Percentiles rank a stretch among this genome's conserved stretches.
Evolutionary conservation across 106 monocot species (phyloP).

Genomic region (Cymbidium sinense): DNA sequence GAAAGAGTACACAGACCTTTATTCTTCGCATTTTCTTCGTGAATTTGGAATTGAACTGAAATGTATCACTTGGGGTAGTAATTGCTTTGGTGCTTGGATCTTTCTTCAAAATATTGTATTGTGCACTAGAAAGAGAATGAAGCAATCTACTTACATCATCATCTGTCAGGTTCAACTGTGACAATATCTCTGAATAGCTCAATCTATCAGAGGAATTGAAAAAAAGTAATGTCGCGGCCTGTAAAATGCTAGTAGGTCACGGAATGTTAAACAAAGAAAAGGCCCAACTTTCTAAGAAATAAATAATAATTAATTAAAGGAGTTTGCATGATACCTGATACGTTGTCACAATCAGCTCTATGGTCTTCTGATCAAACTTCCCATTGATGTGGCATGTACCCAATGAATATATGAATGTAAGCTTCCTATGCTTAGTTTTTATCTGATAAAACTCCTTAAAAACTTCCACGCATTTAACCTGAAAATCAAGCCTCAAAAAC

Average conservation of each 20-base stretch:
- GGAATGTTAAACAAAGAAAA: background rate
- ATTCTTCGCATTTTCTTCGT: conserved; percentile 70
- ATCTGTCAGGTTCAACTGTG: conserved; percentile 57
- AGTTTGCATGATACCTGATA: conserved; percentile 40
- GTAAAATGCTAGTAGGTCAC: background rate
- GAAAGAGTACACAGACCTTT: conserved; percentile 27
- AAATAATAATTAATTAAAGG: too few relatives aligned
- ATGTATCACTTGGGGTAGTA: conserved; percentile 32
- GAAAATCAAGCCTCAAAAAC: background rate
- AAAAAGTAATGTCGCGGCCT: conserved; percentile 50
- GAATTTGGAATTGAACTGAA: conserved; percentile 70
- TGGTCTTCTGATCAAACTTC: conserved; percentile 76
- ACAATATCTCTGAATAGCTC: conserved; percentile 65
- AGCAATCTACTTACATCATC: conserved; percentile 71
- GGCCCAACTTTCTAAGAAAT: too few relatives aligned
- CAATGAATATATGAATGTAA: conserved; percentile 71
- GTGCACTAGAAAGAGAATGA: conserved; percentile 63
- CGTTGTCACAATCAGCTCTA: conserved; percentile 80
- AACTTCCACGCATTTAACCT: conserved; percentile 64
- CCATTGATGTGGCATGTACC: conserved; percentile 82
- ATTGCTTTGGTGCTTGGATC: conserved; percentile 50
- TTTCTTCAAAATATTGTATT: conserved; percentile 68
- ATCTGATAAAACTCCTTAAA: conserved; percentile 89
- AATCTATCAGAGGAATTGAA: conserved; percentile 60
- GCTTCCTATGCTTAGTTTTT: conserved; percentile 81